Base-by-base conservation (phyloP, 768 basidiomycete genomes). In the Tephrocybe sp. region DNA sequence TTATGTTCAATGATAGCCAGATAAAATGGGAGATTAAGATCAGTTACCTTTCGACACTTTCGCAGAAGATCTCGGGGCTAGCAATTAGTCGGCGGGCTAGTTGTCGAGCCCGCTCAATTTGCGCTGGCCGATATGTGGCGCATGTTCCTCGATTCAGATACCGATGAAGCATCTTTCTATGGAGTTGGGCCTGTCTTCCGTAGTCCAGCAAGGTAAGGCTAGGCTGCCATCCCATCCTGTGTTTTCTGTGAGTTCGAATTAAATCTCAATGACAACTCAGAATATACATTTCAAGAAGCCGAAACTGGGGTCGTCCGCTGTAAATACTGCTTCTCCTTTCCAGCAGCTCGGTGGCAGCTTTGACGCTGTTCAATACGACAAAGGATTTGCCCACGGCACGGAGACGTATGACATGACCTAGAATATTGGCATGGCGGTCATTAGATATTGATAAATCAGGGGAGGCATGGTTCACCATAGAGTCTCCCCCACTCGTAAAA, bases 331-430 rank as follows among this genome's bases (percentile, higher is more conserved):
- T 39, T 7, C 56, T 36, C 18, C 49, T 53, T 1, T 55, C 56
- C 5, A 57, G 13, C 4, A 59, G 32, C 6, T 53, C 47, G 0
- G 26, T 26, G 11, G 58, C 55, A 13, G 52, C 37, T 40, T 52
- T 45, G 15, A 42, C 18, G 16, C 50, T 51, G 37, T 57, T 54
- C 13, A 54, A 24, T 4, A 57, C 37, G 12, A 55, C 24, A 24
- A 45, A 26, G 4, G 34, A 25, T 21, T 35, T 46, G 13, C 44
- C 34, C 9, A 47, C 21, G 16, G 35, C 30, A 5, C 35, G 26
- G 4, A 55, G 44, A 28, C 53, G 36, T 2, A 55, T 50, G 5
- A 54, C 50, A 28, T 55, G 40, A 19, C 57, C 57, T 50, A 42
- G n/a, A 22, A 35, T 24, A 24, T 44, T n/a, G n/a, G n/a, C 36